Evolutionary conservation across 495 filamentous ascomycete species (phyloP).

Genomic region (Sabuloglossum arenarium): DNA sequence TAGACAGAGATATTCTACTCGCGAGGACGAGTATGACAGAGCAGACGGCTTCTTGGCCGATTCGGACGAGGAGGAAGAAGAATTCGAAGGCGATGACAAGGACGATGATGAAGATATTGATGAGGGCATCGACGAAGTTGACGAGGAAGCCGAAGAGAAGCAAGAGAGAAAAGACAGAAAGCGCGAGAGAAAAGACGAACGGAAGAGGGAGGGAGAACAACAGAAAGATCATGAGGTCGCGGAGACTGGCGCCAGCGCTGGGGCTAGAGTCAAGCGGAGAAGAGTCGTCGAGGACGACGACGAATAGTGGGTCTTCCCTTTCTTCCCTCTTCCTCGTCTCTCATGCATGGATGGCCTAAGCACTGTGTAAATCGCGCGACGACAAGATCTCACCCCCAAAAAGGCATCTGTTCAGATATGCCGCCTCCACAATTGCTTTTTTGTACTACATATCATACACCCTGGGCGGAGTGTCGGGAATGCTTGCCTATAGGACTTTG

Average conservation of each 20-base stretch:
- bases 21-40: constrained; percentile 55
- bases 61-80: constrained; percentile 33
- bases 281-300: constrained; percentile 3
- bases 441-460: too few species aligned
- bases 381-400: too few species aligned
- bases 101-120: constrained; percentile 12
- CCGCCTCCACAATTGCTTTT: too few species aligned
- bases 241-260: not conserved
- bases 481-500: too few species aligned
- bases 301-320: not conserved
- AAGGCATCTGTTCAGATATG: too few species aligned
- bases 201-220: not conserved
- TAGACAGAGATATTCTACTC: constrained; percentile 33
- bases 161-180: not conserved
- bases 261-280: not conserved
- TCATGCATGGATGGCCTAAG: too few species aligned
- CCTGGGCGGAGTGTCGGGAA: too few species aligned
- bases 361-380: too few species aligned
- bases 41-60: constrained; percentile 31
- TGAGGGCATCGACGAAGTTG: not conserved
- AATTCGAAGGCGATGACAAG: constrained; percentile 34
- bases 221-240: not conserved
- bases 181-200: not conserved
- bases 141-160: constrained; percentile 1
- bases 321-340: not conserved